Evolutionary conservation across 2,329 filamentous ascomycete species (phyloP), one percentile per base, ranked within the genome.

Genomic region (Tolypocladium nubicola): DNA sequence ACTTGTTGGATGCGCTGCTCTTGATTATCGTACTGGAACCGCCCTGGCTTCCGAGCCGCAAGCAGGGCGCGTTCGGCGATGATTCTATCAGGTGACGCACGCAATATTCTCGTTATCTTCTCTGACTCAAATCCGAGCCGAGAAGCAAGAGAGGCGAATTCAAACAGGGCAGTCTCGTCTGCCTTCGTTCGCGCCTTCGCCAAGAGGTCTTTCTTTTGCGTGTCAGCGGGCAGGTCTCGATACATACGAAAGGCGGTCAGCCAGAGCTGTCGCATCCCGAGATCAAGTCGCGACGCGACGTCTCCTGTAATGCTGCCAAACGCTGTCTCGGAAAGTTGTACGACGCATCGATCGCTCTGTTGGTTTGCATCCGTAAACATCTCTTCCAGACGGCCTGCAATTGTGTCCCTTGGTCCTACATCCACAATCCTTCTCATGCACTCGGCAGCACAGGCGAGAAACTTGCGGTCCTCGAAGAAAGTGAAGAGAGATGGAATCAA

Each of bases 261-360:
- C 52, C 53, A 55, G n/a, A 55, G 53, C 53, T 55, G 40, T 23
- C 53, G 53, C 23, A 55, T 45, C n/a, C 53, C 53, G 13, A 55
- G 16, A 26, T 55, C 40, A 33, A 55, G 39, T 45, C 53, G 30
- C 39, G 37, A 33, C 26, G 39, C 26, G 39, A n/a, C 53, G 30
- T 55, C 30, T n/a, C 53, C 53, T 35, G 39, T 40, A 43, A 53
- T 39, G 30, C 23, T 53, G 3, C 33, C 33, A 37, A 53, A 40
- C 1, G 16, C 11, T 35, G n/a, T 40, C 19, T 55, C 53, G 7
- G 53, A 55, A 8, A 55, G 21, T 40, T 55, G 40, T 23, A 55
- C 33, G 7, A 55, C 23, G 53, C 38, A 33, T 26, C 53, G 53
- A 26, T 55, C 53, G 23, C 23, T 47, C 19, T 33, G 39, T 33